A percentile compares a stretch with the other conserved stretches of the same genome.
Evolutionary conservation across 2,329 filamentous ascomycete genomes (phyloP).

Genomic region (Alternaria ethzedia): DNA sequence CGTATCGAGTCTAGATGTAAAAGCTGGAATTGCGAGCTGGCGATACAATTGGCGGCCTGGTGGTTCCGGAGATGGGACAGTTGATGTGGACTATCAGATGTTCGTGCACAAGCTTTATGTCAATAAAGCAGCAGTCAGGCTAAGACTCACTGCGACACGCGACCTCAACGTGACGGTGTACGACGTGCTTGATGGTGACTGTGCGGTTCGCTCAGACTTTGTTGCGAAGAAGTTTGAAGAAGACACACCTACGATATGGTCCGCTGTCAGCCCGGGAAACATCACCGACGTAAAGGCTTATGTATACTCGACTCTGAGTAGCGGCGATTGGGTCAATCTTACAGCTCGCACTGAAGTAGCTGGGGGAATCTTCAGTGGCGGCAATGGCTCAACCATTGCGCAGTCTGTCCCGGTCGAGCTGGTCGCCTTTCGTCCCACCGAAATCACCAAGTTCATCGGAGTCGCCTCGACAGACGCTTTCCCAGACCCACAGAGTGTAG

Average conservation of each 20-base stretch:
- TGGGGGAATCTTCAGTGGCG: slow-evolving; percentile 56
- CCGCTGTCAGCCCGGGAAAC: slow-evolving; percentile 68
- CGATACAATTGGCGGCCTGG: slow-evolving; percentile 69
- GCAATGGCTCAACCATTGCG: slow-evolving; percentile 69
- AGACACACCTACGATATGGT: slow-evolving; percentile 63
- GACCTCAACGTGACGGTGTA: slow-evolving; percentile 65
- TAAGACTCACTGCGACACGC: slow-evolving; percentile 63
- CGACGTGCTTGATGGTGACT: slow-evolving; percentile 71
- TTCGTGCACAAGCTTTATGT: slow-evolving; percentile 69
- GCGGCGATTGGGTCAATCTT: slow-evolving; percentile 55
- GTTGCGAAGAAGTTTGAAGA: slow-evolving; percentile 62
- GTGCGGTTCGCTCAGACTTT: slow-evolving; percentile 69
- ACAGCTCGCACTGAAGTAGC: slow-evolving; percentile 53
- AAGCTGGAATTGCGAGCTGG: slow-evolving; percentile 68
- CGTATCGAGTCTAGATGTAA: slow-evolving; percentile 66
- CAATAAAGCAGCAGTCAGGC: slow-evolving; percentile 66
- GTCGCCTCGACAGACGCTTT: slow-evolving; percentile 74
- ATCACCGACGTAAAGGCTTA: slow-evolving; percentile 69
- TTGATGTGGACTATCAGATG: slow-evolving; percentile 69
- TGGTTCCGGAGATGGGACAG: slow-evolving; percentile 50
- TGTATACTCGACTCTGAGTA: slow-evolving; percentile 58
- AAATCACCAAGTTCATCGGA: slow-evolving; percentile 71
- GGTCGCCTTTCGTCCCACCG: slow-evolving; percentile 59
- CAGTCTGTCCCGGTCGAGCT: slow-evolving; percentile 64
- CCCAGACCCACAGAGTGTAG: slow-evolving; percentile 60